A percentile compares a stretch with the other conserved stretches of the same genome.
These are phyloP conservation scores for Ceratorhiza oryzae-sativae DNA, from an alignment of 1,284 basidiomycete species.

Conservation along the genomic window DNA sequence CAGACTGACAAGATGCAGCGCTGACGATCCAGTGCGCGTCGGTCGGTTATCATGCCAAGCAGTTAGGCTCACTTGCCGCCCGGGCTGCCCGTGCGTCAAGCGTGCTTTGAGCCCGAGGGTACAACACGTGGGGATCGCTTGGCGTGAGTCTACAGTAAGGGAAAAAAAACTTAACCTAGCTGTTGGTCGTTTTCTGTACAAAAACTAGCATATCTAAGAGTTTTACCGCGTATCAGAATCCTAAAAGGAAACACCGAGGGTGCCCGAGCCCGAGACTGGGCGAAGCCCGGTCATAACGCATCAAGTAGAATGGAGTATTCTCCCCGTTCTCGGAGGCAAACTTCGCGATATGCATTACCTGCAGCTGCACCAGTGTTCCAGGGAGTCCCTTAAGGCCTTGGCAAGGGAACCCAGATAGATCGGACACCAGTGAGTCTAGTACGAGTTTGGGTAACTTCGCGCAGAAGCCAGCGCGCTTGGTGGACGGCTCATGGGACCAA, in stretches of 20 bases:
- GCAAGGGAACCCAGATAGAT: constrained; percentile 8
- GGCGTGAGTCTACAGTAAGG: too few relatives aligned
- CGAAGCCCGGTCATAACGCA: neutral
- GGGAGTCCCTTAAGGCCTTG: neutral
- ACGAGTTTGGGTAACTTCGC: too few relatives aligned
- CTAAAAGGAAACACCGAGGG: neutral
- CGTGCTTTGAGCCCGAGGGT: neutral
- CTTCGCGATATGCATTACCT: too few relatives aligned
- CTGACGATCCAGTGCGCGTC: neutral
- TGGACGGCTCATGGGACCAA: too few relatives aligned
- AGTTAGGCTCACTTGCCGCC: constrained; percentile 8
- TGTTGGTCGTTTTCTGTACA: neutral
- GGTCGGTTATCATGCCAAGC: constrained; percentile 14
- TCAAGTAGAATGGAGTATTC: neutral
- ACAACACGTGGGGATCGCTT: neutral
- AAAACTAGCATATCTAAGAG: neutral
- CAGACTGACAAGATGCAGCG: neutral
- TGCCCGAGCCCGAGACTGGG: neutral
- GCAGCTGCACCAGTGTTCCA: too few relatives aligned
- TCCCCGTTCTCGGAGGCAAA: too few relatives aligned
- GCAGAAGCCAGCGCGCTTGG: too few relatives aligned
- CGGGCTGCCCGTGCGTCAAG: neutral
- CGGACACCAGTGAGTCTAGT: too few relatives aligned
- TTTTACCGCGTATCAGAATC: neutral
- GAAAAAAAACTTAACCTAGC: neutral